A percentile compares a stretch with the other conserved stretches of the same genome.
Conservation (phyloP, 805 yeast species). For the Blastobotrys peoriensis region DNA sequence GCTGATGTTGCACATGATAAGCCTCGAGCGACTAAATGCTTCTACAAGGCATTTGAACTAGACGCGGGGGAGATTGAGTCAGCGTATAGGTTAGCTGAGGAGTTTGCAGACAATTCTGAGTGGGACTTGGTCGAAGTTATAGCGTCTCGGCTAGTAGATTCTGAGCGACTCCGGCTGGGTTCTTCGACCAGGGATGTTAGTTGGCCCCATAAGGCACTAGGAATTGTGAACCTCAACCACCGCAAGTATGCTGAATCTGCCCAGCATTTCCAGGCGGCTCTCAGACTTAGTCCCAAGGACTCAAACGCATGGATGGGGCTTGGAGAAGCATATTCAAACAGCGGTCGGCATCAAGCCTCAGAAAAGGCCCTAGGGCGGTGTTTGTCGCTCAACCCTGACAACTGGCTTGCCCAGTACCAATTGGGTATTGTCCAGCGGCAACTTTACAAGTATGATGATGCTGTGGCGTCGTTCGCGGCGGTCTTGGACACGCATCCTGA, state of each 20-base stretch:
- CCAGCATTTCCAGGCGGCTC: conserved; percentile 81
- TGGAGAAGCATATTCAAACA: conserved; percentile 88
- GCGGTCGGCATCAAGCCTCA: conserved; percentile 86
- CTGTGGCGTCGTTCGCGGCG: conserved; percentile 42
- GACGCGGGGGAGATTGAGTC: conserved; percentile 72
- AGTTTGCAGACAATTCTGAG: conserved; percentile 59
- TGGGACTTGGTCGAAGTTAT: conserved; percentile 83
- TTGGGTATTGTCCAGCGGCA: conserved; percentile 59
- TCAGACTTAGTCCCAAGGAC: conserved; percentile 63
- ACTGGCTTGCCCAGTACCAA: conserved; percentile 61
- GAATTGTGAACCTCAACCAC: conserved; percentile 64
- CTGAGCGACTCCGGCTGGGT: conserved; percentile 44
- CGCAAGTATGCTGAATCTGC: conserved; percentile 75
- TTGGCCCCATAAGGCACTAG: conserved; percentile 91
- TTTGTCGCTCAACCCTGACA: conserved; percentile 43
- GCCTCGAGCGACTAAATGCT: conserved; percentile 75
- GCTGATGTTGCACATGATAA: conserved; percentile 50
- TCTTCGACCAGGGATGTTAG: conserved; percentile 13
- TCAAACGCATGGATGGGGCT: conserved; percentile 84
- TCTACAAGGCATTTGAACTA: conserved; percentile 81
- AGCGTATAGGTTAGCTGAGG: conserved; percentile 63
- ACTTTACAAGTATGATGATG: conserved; percentile 59
- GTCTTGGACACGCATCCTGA: conserved; percentile 41
- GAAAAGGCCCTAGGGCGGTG: conserved; percentile 73
- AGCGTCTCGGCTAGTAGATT: conserved; percentile 56